Evolutionary conservation across 805 yeast genomes (phyloP).

Genomic region (Zygotorulaspora florentina): DNA sequence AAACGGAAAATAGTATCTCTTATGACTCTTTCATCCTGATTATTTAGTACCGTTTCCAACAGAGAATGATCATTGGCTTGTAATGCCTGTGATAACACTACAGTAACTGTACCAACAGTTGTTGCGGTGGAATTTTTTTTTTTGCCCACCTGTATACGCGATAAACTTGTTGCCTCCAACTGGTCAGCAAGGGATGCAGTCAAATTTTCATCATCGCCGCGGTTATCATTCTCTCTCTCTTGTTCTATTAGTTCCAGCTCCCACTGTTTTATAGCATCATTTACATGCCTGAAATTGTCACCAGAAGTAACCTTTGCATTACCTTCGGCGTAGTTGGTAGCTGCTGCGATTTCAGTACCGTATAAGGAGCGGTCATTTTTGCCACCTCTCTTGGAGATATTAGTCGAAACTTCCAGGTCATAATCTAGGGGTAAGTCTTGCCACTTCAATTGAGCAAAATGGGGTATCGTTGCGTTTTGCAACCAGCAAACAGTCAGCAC

Average conservation of each 20-base stretch:
- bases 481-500: conserved; percentile 53
- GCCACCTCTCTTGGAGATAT: neutral
- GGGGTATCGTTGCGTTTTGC: conserved; percentile 54
- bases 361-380: conserved; percentile 17
- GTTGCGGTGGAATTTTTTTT: conserved; percentile 43
- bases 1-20: conserved; percentile 53
- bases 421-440: conserved; percentile 20
- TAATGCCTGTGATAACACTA: conserved; percentile 83
- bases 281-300: conserved; percentile 54
- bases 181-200: conserved; percentile 55
- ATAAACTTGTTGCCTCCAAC: conserved; percentile 17
- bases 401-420: conserved; percentile 4
- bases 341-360: conserved; percentile 47
- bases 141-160: conserved; percentile 18
- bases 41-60: conserved; percentile 72
- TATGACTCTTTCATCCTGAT: conserved; percentile 48
- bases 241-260: conserved; percentile 41
- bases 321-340: conserved; percentile 56
- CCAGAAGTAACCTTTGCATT: conserved; percentile 62
- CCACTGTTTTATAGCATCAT: conserved; percentile 40
- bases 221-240: conserved; percentile 37
- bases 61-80: conserved; percentile 81
- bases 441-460: conserved; percentile 48
- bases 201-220: conserved; percentile 40
- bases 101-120: conserved; percentile 73